phyloP scores from a whole-genome alignment of 192 early-diverging fungal species.

The Backusella tuberculispora region DNA sequence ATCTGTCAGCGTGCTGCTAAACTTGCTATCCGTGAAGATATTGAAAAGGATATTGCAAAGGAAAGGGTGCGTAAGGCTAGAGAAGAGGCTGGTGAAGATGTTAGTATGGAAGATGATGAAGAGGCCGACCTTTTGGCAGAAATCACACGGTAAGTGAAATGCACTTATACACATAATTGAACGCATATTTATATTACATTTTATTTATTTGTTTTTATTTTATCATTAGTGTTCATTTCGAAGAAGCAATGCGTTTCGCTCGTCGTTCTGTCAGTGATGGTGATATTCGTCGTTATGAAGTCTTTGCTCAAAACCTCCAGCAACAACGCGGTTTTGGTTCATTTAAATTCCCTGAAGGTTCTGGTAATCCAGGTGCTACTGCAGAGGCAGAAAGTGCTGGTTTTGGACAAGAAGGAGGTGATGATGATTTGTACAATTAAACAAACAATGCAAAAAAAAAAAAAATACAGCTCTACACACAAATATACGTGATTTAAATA shows the following conservation, averaged over 20 bases:
- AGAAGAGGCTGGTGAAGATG: conserved; percentile 71
- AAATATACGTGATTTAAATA: conserved; percentile 1
- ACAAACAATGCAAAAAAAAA: not conserved
- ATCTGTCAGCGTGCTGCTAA: conserved; percentile 98
- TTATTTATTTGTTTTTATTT: not conserved
- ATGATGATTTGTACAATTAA: conserved; percentile 87
- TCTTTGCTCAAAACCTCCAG: conserved; percentile 99
- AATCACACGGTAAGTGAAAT: conserved; percentile 64
- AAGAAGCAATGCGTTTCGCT: conserved; percentile 98
- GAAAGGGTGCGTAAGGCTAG: conserved; percentile 76
- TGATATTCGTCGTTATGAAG: conserved; percentile 98
- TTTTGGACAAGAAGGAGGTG: conserved; percentile 69
- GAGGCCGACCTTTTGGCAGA: conserved; percentile 87
- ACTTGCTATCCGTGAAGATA: conserved; percentile 95
- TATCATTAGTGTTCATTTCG: conserved; percentile 81
- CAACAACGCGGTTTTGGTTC: conserved; percentile 92
- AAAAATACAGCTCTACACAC: not conserved
- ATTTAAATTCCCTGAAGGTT: conserved; percentile 93
- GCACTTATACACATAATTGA: not conserved
- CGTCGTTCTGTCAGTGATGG: conserved; percentile 94
- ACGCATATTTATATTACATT: not conserved
- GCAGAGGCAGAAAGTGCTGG: conserved; percentile 41
- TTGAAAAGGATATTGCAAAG: conserved; percentile 82
- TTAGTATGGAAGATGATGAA: conserved; percentile 70
- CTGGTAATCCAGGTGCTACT: conserved; percentile 25